Conservation (phyloP, 768 basidiomycete species). For the Cantharellus anzutake region DNA sequence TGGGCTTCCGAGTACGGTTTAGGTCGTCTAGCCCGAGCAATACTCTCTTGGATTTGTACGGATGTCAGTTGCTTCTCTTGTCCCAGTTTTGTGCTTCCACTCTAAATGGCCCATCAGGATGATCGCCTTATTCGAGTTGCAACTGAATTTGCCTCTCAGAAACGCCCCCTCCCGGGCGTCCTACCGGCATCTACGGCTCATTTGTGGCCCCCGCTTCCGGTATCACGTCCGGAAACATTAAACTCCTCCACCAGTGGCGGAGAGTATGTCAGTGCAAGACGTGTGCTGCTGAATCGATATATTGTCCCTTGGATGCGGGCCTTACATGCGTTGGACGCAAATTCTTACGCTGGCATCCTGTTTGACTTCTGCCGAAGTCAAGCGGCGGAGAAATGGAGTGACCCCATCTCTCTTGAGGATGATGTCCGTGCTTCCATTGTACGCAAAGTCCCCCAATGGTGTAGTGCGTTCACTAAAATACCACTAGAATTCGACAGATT, state of each 20-base stretch:
- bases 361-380: conserved; percentile 23
- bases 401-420: not conserved
- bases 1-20: conserved; percentile 54
- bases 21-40: conserved; percentile 34
- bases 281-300: conserved; percentile 34
- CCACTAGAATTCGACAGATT: not conserved
- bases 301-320: conserved; percentile 49
- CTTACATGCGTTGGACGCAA: conserved; percentile 41
- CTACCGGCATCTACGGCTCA: conserved; percentile 12
- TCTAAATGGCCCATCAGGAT: conserved; percentile 26
- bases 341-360: conserved; percentile 30
- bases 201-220: conserved; percentile 29
- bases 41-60: conserved; percentile 51
- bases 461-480: not conserved
- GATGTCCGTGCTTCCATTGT: not conserved
- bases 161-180: conserved; percentile 43
- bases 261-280: conserved; percentile 46
- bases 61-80: conserved; percentile 29
- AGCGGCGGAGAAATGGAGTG: not conserved
- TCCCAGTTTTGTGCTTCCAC: not conserved
- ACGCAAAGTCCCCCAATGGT: not conserved
- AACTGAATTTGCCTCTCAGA: conserved; percentile 43
- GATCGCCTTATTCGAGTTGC: conserved; percentile 45
- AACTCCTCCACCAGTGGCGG: conserved; percentile 25
- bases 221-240: not conserved